A percentile compares a stretch with the other conserved stretches of the same genome.
phyloP scores from a whole-genome alignment of 306 rosid species.

The Dalbergia cultrata region DNA sequence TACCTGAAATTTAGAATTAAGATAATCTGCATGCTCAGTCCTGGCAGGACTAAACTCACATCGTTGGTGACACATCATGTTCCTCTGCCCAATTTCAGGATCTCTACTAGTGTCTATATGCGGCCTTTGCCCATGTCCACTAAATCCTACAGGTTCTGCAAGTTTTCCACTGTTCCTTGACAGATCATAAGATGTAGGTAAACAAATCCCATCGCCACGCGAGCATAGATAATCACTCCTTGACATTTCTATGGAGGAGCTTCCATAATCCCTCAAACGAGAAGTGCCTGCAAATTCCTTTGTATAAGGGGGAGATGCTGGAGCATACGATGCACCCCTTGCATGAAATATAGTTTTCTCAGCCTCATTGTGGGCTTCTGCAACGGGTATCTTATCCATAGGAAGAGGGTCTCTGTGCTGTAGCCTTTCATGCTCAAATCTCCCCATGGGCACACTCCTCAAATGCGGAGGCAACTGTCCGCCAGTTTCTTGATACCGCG shows the following conservation, averaged over 20 bases:
- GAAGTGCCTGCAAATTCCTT: slow-evolving; percentile 63
- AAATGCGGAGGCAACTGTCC: slow-evolving; percentile 53
- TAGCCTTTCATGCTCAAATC: slow-evolving; percentile 62
- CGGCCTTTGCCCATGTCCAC: slow-evolving; percentile 65
- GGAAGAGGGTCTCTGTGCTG: slow-evolving; percentile 53
- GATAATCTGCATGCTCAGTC: slow-evolving; percentile 56
- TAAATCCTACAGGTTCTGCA: slow-evolving; percentile 55
- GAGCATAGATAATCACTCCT: slow-evolving; percentile 61
- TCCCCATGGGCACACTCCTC: slow-evolving; percentile 49
- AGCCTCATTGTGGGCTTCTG: slow-evolving; percentile 52
- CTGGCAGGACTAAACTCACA: slow-evolving; percentile 63
- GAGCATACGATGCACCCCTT: slow-evolving; percentile 54
- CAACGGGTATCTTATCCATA: slow-evolving; percentile 57
- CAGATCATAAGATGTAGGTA: slow-evolving; percentile 59
- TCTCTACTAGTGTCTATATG: slow-evolving; percentile 56
- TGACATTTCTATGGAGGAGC: slow-evolving; percentile 57
- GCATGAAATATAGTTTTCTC: slow-evolving; percentile 56
- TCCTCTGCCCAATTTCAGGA: slow-evolving; percentile 62
- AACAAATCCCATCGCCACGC: slow-evolving; percentile 50
- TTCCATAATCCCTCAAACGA: slow-evolving; percentile 59
- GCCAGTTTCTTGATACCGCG: slow-evolving; percentile 51
- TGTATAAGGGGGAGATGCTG: slow-evolving; percentile 59
- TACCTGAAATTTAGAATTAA: slow-evolving; percentile 53
- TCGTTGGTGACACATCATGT: slow-evolving; percentile 48
- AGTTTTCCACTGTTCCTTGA: slow-evolving; percentile 59